These are phyloP conservation scores for Dorcoceras hygrometricum DNA, from an alignment of 257 asterid genomes.

Conservation along the genomic window DNA sequence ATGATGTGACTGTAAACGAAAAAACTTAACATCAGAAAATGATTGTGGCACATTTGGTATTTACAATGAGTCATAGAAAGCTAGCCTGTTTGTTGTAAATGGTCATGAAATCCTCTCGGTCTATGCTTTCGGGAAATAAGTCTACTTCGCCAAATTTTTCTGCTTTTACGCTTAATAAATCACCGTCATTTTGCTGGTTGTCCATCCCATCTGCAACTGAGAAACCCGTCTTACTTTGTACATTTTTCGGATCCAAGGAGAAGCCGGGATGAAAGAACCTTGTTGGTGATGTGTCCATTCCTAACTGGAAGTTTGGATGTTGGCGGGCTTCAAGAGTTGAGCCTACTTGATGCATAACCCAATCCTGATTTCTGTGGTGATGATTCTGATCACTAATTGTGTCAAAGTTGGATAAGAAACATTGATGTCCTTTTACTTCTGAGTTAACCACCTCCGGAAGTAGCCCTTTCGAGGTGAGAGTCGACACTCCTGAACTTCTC, in stretches of 20 bases:
- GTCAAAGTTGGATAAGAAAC: slow-evolving; percentile 44
- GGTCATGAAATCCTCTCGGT: slow-evolving; percentile 75
- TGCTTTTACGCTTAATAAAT: slow-evolving; percentile 38
- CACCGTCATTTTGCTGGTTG: slow-evolving; percentile 37
- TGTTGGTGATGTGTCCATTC: slow-evolving; percentile 36
- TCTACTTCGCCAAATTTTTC: slow-evolving; percentile 45
- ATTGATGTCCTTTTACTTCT: slow-evolving; percentile 39
- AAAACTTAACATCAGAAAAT: neutral
- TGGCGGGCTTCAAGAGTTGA: slow-evolving; percentile 36
- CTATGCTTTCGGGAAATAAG: slow-evolving; percentile 42
- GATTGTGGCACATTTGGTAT: too few species aligned
- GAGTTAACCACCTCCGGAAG: slow-evolving; percentile 41
- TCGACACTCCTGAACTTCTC: slow-evolving; percentile 37
- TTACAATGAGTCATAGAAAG: slow-evolving; percentile 1
- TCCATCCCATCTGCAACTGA: neutral
- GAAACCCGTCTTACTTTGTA: slow-evolving; percentile 25
- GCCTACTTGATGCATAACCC: slow-evolving; percentile 49
- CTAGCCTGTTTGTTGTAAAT: slow-evolving; percentile 59
- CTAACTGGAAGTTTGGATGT: slow-evolving; percentile 37
- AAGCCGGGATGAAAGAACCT: slow-evolving; percentile 39
- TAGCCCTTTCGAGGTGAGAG: slow-evolving; percentile 26
- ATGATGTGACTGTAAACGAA: slow-evolving; percentile 36
- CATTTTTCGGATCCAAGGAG: slow-evolving; percentile 31
- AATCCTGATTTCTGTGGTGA: slow-evolving; percentile 35
- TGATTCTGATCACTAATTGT: too few species aligned